Conservation (phyloP, 305 asterid genomes). For the Fraxinus angustifolia region DNA sequence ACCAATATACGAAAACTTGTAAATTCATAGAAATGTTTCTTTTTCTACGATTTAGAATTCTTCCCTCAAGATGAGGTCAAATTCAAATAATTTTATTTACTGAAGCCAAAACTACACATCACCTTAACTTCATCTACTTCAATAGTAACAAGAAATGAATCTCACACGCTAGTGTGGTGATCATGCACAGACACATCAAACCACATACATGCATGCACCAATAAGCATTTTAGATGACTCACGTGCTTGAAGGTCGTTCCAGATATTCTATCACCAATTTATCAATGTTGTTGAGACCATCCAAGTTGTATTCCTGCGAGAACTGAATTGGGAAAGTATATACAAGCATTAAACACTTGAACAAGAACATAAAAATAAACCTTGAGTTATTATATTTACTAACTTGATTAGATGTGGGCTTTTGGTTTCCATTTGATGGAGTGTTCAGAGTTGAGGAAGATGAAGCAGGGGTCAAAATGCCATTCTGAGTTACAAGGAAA, state of each 20-base stretch:
- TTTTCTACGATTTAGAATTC: not conserved
- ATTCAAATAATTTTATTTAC: not conserved
- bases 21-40: not conserved
- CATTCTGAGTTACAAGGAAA: constrained; percentile 35
- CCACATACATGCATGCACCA: not conserved
- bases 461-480: constrained; percentile 30
- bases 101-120: not conserved
- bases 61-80: not conserved
- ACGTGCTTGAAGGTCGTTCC: constrained; percentile 62
- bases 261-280: constrained; percentile 64
- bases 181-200: not conserved
- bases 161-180: not conserved
- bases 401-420: constrained; percentile 53
- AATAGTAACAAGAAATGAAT: not conserved
- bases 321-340: constrained; percentile 19
- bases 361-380: not conserved
- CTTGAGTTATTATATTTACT: constrained; percentile 21
- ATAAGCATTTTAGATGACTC: constrained; percentile 30
- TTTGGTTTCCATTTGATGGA: constrained; percentile 29
- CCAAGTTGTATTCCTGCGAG: constrained; percentile 37
- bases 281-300: constrained; percentile 67
- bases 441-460: constrained; percentile 32
- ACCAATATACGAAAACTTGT: not conserved
- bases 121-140: not conserved
- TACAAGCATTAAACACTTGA: constrained; percentile 1